Evolutionary conservation across 441 rosid genomes (phyloP), one percentile per base, ranked within the genome.

Genomic region (Erysimum pusillum): DNA sequence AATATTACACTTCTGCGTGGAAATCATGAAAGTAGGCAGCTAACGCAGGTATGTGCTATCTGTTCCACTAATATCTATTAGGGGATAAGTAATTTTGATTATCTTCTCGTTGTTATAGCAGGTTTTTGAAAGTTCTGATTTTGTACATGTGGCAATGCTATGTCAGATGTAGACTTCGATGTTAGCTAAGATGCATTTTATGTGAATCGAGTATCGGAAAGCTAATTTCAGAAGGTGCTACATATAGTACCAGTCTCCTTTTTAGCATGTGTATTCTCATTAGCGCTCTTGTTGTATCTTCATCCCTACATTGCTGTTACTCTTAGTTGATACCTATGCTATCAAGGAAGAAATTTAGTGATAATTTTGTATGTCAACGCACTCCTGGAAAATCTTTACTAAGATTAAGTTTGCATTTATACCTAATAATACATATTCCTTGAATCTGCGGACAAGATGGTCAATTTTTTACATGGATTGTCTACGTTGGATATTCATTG

Each of bases 21-120:
- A 67, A 96, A 96, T 83, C 98, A 94, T 83, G 99, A 96, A 84
- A 96, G 98, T 83, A 88, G 99, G 81, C 99, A 96, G 82, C 89
- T 96, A 67, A 96, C 99, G 42, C 99, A 96, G 97, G 98, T 96
- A 81, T 73, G 69, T 34, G 67, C 60, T 71, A 25, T 54, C 69
- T 46, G 38, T 62, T 63, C 46, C 15, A 56, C 65, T 54, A 35
- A 20, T 44, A 17, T 71, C 57, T 76, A 1, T 66, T 63, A 60
- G 60, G 74, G 67, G 63, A 59, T 35, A 15, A 61, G 45, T 17
- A 14, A 17, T 67, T 22, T 67, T 65, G 10, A 20, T 71, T 14
- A 9, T 65, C 81, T 65, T 66, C 63, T 59, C 49, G 34, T 65
- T 71, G 68, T 59, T 66, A 77, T 60, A 78, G 45, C 69, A 67